phyloP scores from a whole-genome alignment of 1,139 yeast genomes.

The Nakaseomyces sp. region DNA sequence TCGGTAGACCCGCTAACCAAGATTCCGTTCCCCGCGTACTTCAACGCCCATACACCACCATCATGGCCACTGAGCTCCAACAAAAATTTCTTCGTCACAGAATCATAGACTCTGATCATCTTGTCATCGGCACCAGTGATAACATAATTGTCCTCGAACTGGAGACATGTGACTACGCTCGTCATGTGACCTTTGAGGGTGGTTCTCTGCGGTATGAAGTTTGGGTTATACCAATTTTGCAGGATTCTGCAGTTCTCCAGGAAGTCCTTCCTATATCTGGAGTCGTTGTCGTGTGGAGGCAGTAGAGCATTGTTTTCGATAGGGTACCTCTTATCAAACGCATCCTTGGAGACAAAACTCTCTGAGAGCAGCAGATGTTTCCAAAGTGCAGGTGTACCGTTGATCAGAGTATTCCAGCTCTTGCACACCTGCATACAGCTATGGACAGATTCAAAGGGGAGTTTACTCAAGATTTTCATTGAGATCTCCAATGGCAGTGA shows the following conservation, averaged over 20 bases:
- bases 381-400: constrained; percentile 55
- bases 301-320: neutral
- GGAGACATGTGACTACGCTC: constrained; percentile 87
- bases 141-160: constrained; percentile 83
- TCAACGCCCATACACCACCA: constrained; percentile 98
- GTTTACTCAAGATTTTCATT: constrained; percentile 52
- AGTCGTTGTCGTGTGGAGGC: constrained; percentile 5
- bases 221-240: constrained; percentile 76
- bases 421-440: constrained; percentile 58
- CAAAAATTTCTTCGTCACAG: constrained; percentile 61
- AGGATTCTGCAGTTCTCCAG: constrained; percentile 31
- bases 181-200: constrained; percentile 68
- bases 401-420: constrained; percentile 59
- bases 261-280: constrained; percentile 5
- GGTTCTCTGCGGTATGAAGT: constrained; percentile 57
- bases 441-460: constrained; percentile 58
- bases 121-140: constrained; percentile 91
- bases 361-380: constrained; percentile 45
- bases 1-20: constrained; percentile 89
- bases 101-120: constrained; percentile 71
- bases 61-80: constrained; percentile 77
- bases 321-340: constrained; percentile 13
- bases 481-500: constrained; percentile 73
- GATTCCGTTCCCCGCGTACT: constrained; percentile 48
- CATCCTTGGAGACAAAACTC: constrained; percentile 37